Evolutionary conservation across 2,329 filamentous ascomycete genomes (phyloP), one percentile per base, ranked within the genome.

Genomic region (Pezicula radicicola): DNA sequence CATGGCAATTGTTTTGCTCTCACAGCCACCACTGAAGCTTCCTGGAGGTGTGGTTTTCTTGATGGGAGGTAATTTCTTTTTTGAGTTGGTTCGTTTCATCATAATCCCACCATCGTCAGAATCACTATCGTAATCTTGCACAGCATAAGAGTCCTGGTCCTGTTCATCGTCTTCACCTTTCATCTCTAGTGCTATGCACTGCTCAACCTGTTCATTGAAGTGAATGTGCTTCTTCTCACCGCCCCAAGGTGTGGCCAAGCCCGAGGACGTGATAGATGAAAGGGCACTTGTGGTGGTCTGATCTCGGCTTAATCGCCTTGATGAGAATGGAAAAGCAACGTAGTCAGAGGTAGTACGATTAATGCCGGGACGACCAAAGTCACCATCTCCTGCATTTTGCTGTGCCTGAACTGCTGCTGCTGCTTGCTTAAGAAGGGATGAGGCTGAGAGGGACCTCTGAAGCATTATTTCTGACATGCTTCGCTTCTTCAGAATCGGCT

Each of bases 381-480:
- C 79, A 37, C 81, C 80, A 4, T 81, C 79, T 6, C 49, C 48
- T 9, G 53, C 61, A 81, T 79, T 60, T 80, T 66, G 63, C 44
- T 67, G 64, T 33, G 64, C 64, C 55, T 66, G 63, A 12, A 67
- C 56, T 9, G 64, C 64, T 9, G 64, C 64, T 12, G 64, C 63
- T 83, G 68, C 50, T 86, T 88, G 6, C 70, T 95, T 93, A 16
- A 97, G 74, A 15, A 97, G 78, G 5, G 92, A 96, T 2, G 92
- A 93, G 1, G 90, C 85, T 1, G 92, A 96, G 7, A 97, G 70
- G 0, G 92, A 97, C 56, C 87, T 83, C 67, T 96, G 91, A 8
- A 97, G 80, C 83, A 97, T 96, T 40, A 95, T 81, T 70, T 97
- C 93, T 0, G 93, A 97, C 79, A 96, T 93, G 70, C 90, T 96